These are phyloP conservation scores for Heliosperma pusillum DNA, from an alignment of 148 eudicot genomes.

Conservation along the genomic window DNA sequence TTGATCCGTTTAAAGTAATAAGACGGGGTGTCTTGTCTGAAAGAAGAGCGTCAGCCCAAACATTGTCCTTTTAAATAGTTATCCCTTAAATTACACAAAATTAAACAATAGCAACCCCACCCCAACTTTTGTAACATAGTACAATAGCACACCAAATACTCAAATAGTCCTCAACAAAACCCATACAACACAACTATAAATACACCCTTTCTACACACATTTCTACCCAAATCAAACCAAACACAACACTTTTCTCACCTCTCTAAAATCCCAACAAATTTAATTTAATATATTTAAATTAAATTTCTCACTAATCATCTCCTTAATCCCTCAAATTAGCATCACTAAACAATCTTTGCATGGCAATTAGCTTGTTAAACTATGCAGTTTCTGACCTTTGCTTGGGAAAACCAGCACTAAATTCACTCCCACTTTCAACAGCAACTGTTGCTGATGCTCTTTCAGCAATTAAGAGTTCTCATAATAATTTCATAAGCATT, in stretches of 20 bases:
- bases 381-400: slow-evolving; percentile 77
- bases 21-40: too few relatives aligned
- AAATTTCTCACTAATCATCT: not conserved
- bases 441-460: slow-evolving; percentile 62
- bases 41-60: too few relatives aligned
- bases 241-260: not conserved
- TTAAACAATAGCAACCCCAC: not conserved
- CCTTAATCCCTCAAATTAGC: not conserved
- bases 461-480: slow-evolving; percentile 49
- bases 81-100: too few relatives aligned
- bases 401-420: slow-evolving; percentile 83
- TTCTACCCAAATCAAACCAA: slow-evolving; percentile 5
- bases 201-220: not conserved
- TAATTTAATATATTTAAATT: not conserved
- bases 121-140: not conserved
- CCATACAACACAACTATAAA: not conserved
- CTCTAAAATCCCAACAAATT: not conserved
- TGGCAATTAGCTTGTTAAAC: slow-evolving; percentile 68
- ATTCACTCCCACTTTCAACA: slow-evolving; percentile 41
- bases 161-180: not conserved
- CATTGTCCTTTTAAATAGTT: too few relatives aligned
- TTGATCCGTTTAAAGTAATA: too few relatives aligned
- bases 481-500: slow-evolving; percentile 52
- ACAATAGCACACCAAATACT: slow-evolving; percentile 5
- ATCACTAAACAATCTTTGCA: slow-evolving; percentile 31